Conservation (phyloP, 805 yeast species). For the Wickerhamiella azymoides region DNA sequence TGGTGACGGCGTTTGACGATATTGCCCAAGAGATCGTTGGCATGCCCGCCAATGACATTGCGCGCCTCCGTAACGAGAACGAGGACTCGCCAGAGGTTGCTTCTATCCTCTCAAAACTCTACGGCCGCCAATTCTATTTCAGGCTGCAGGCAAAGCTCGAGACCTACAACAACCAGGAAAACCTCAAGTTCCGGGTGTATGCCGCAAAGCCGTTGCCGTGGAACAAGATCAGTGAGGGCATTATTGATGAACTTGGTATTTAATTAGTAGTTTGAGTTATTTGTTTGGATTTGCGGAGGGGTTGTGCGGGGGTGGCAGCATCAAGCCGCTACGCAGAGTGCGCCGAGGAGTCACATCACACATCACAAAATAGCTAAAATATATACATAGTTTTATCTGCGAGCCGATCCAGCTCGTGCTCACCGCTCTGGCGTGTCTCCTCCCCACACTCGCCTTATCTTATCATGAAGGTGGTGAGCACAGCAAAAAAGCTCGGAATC, state of each 20-base stretch:
- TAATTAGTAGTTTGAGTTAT: background rate
- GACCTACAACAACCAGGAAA: constrained; percentile 57
- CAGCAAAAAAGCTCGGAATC: background rate
- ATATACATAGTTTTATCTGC: no score
- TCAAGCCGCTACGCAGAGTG: no score
- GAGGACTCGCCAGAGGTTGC: constrained; percentile 33
- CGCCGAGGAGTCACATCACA: no score
- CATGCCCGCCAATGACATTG: constrained; percentile 47
- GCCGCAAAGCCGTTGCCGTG: constrained; percentile 25
- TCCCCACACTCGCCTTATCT: background rate
- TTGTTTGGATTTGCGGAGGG: no score
- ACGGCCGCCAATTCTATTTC: constrained; percentile 59
- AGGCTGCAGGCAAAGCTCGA: constrained; percentile 75
- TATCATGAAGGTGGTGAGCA: background rate
- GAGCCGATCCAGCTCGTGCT: no score
- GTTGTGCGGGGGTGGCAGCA: no score
- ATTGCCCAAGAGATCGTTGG: constrained; percentile 60
- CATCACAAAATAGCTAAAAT: no score
- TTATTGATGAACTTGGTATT: background rate
- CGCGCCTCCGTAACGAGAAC: constrained; percentile 21
- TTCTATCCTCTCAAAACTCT: constrained; percentile 33
- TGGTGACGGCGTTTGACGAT: constrained; percentile 80
- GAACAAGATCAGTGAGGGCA: background rate
- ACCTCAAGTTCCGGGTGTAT: constrained; percentile 55
- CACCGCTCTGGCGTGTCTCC: no score